Evolutionary conservation across 2,329 filamentous ascomycete genomes (phyloP).

Genomic region (Grosmannia clavigera): DNA sequence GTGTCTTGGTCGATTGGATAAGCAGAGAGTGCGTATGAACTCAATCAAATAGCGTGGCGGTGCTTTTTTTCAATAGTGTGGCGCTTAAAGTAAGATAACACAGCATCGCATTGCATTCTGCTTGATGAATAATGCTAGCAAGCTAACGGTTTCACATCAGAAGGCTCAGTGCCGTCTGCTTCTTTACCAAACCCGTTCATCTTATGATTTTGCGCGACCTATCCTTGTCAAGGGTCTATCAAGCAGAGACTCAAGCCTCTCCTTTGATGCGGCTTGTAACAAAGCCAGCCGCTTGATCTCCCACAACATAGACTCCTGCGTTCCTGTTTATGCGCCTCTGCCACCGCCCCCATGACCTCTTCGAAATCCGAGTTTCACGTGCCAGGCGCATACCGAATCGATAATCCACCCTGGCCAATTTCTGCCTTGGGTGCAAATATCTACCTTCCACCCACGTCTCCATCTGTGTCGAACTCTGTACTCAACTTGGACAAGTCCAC

Average conservation of each 20-base stretch:
- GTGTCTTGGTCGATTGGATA: background rate
- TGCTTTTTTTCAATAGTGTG: background rate
- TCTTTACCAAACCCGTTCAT: background rate
- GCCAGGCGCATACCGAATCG: constrained; percentile 20
- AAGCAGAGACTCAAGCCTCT: too few species aligned
- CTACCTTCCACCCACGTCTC: constrained; percentile 20
- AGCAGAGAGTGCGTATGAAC: background rate
- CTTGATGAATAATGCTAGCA: background rate
- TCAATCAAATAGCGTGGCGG: background rate
- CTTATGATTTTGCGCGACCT: background rate
- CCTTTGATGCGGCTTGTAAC: too few species aligned
- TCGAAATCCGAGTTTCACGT: constrained; percentile 17
- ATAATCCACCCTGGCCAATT: constrained; percentile 11
- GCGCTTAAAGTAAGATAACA: background rate
- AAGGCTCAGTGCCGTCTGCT: background rate
- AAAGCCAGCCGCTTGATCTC: background rate
- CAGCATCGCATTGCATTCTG: background rate
- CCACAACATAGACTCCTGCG: background rate
- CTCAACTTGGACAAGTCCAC: constrained; percentile 23
- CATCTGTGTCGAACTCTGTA: constrained; percentile 14
- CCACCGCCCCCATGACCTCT: constrained; percentile 16
- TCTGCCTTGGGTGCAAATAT: constrained; percentile 20
- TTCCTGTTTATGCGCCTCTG: background rate
- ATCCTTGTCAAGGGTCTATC: too few species aligned
- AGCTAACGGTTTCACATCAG: background rate